Percentiles rank a stretch among this genome's conserved stretches.
Evolutionary conservation across 2,329 filamentous ascomycete genomes (phyloP).

Genomic region (Verticillium zaregamsianum): DNA sequence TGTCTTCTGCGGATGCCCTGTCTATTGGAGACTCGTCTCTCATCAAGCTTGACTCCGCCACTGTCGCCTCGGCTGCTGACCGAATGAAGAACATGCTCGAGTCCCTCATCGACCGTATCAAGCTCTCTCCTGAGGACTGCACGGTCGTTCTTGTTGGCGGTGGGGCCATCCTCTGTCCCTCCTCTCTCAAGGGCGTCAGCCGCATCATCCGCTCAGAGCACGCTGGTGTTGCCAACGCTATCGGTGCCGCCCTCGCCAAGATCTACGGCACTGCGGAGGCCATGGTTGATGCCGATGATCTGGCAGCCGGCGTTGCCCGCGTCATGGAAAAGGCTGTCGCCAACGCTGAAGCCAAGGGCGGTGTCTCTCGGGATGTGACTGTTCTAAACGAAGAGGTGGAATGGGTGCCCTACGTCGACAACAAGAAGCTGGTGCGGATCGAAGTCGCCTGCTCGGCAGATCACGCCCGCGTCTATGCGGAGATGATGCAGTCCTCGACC

Average conservation of each 20-base stretch:
- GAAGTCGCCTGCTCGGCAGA: constrained; percentile 16
- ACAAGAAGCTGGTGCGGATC: constrained; percentile 16
- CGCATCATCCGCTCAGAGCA: constrained; percentile 14
- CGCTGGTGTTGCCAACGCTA: constrained; percentile 17
- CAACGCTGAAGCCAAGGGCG: constrained; percentile 15
- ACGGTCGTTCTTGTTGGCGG: constrained; percentile 18
- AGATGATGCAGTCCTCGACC: constrained; percentile 1
- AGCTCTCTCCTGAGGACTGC: constrained; percentile 15
- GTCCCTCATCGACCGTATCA: constrained; percentile 16
- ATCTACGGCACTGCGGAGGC: constrained; percentile 14
- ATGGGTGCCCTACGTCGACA: constrained; percentile 17
- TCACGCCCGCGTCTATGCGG: constrained; percentile 12
- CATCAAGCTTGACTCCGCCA: not conserved
- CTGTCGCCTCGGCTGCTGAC: constrained; percentile 6
- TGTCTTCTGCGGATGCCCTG: not conserved
- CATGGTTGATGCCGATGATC: constrained; percentile 14
- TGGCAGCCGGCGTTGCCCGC: constrained; percentile 10
- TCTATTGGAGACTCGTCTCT: not conserved
- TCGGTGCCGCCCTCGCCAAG: constrained; percentile 18
- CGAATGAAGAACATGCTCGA: constrained; percentile 14
- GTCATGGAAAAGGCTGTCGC: constrained; percentile 13
- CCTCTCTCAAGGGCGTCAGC: constrained; percentile 13
- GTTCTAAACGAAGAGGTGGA: constrained; percentile 16
- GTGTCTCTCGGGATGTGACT: constrained; percentile 9
- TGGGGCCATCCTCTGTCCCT: constrained; percentile 15